These are phyloP conservation scores for Colletotrichum nymphaeae DNA, from an alignment of 2,329 filamentous ascomycete species.

Conservation along the genomic window DNA sequence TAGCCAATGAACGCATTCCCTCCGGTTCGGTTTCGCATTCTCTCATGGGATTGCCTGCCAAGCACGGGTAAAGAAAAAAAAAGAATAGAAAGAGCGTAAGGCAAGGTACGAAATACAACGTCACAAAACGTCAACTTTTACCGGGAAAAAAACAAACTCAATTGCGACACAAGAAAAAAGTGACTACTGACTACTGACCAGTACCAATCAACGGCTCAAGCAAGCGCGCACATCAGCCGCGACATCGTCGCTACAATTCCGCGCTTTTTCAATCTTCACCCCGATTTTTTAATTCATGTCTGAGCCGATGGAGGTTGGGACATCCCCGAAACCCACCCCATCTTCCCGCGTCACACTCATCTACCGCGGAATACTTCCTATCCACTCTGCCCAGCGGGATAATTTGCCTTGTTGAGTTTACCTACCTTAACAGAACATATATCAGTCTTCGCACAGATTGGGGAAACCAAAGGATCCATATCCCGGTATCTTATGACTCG, in stretches of 20 bases:
- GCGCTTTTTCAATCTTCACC: too few species aligned
- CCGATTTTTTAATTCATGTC: neutral
- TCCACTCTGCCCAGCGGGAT: neutral
- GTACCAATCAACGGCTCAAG: too few species aligned
- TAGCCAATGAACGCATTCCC: neutral
- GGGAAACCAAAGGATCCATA: neutral
- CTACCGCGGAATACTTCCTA: too few species aligned
- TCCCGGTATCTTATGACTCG: constrained; percentile 11
- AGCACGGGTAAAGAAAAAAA: neutral
- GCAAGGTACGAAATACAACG: neutral
- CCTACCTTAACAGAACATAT: too few species aligned
- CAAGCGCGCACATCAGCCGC: too few species aligned
- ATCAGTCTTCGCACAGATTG: too few species aligned
- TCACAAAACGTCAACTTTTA: neutral
- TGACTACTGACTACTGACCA: neutral
- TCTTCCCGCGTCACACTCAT: neutral
- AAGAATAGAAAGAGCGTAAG: neutral
- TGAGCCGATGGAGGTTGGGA: neutral
- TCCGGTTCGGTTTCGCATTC: neutral
- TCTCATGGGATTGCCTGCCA: neutral
- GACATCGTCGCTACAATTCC: too few species aligned
- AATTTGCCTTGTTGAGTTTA: neutral
- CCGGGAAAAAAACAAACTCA: neutral
- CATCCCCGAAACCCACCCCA: neutral
- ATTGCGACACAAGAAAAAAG: neutral